A percentile compares a stretch with the other conserved stretches of the same genome.
Conservation (phyloP, 352 stramenopile genomes). For the Hyaloperonospora arabidopsidis region DNA sequence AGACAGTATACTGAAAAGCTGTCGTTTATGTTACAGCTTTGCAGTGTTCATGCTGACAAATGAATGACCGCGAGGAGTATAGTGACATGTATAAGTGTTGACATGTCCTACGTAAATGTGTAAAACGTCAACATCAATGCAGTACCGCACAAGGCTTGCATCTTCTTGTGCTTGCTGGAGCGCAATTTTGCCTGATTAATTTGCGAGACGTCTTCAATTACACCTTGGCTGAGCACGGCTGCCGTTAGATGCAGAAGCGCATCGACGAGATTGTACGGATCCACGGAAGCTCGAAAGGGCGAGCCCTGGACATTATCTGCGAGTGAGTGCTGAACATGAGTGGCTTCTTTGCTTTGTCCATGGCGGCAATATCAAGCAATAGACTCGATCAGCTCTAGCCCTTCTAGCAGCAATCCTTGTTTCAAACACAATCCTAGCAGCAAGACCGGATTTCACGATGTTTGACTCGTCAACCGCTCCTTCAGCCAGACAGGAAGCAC, state of each 20-base stretch:
- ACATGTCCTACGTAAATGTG: too few relatives aligned
- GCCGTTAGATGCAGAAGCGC: slow-evolving; percentile 41
- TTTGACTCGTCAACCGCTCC: slow-evolving; percentile 28
- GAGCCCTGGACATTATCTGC: slow-evolving; percentile 27
- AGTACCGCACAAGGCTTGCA: slow-evolving; percentile 28
- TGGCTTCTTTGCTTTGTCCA: background rate
- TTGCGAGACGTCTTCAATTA: slow-evolving; percentile 10
- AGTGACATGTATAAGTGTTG: too few relatives aligned
- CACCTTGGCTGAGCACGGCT: slow-evolving; percentile 27
- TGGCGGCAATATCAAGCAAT: slow-evolving; percentile 22
- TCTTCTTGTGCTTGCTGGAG: slow-evolving; percentile 54
- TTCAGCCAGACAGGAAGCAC: slow-evolving; percentile 54
- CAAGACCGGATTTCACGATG: slow-evolving; percentile 44
- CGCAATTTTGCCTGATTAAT: slow-evolving; percentile 19
- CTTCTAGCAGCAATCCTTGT: slow-evolving; percentile 60
- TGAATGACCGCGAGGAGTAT: too few relatives aligned
- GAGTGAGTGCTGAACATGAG: slow-evolving; percentile 1
- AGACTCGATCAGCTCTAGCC: slow-evolving; percentile 43
- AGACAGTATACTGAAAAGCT: too few relatives aligned
- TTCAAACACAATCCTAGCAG: slow-evolving; percentile 52
- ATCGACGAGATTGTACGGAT: slow-evolving; percentile 70
- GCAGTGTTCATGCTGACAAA: too few relatives aligned
- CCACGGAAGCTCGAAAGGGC: too few relatives aligned
- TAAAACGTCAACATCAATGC: too few relatives aligned
- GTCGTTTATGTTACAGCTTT: too few relatives aligned